These are phyloP conservation scores for Mycena polygramma DNA, from an alignment of 768 basidiomycete genomes.

Conservation along the genomic window DNA sequence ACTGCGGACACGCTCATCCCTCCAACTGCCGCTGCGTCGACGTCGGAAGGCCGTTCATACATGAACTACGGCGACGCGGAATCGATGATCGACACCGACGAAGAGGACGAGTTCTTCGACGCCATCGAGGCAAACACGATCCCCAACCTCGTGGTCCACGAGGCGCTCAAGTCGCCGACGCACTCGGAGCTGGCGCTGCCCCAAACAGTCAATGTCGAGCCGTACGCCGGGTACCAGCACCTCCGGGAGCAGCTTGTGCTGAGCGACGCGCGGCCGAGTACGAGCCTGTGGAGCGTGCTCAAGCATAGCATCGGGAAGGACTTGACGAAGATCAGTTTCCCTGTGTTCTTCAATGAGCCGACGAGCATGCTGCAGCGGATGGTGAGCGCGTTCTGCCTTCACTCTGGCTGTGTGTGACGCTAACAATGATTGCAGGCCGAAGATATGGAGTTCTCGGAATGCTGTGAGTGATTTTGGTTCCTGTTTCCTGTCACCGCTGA, in stretches of 20 bases:
- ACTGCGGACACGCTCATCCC: constrained; percentile 37
- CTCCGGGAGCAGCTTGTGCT: constrained; percentile 74
- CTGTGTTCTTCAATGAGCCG: constrained; percentile 93
- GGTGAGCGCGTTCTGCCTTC: constrained; percentile 56
- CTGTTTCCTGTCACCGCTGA: neutral
- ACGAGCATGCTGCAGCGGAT: constrained; percentile 98
- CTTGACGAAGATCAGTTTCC: constrained; percentile 94
- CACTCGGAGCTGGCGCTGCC: constrained; percentile 45
- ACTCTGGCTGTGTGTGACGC: constrained; percentile 21
- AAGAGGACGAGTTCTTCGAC: constrained; percentile 98
- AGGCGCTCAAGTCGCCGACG: constrained; percentile 66
- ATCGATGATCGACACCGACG: constrained; percentile 65
- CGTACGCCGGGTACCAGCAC: constrained; percentile 78
- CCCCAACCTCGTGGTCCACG: constrained; percentile 80
- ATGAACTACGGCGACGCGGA: constrained; percentile 37
- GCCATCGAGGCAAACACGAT: constrained; percentile 89
- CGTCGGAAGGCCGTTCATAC: constrained; percentile 31
- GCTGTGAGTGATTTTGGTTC: constrained; percentile 65
- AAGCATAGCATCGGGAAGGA: constrained; percentile 98
- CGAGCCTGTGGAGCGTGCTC: constrained; percentile 94
- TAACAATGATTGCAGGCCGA: constrained; percentile 69
- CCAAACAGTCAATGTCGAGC: constrained; percentile 43
- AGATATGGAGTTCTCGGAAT: constrained; percentile 98
- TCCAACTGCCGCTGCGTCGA: constrained; percentile 22
- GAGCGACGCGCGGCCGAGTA: constrained; percentile 85